A percentile compares a stretch with the other conserved stretches of the same genome.
phyloP scores from a whole-genome alignment of 306 rosid species.

The Pachyrhizus erosus region DNA sequence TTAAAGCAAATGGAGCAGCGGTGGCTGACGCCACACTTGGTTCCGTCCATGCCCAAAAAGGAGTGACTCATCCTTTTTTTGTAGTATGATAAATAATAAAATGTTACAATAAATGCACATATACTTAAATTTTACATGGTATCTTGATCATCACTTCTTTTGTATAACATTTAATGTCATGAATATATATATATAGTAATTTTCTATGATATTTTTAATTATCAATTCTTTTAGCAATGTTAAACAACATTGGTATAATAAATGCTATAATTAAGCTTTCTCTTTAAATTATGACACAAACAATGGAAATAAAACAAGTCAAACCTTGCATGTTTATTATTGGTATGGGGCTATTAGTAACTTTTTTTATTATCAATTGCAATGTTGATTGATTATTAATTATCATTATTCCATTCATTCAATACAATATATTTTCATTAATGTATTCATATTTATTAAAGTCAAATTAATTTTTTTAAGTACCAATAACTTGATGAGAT shows the following conservation, averaged over 20 bases:
- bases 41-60: constrained; percentile 31
- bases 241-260: no score
- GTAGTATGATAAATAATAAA: neutral
- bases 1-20: constrained; percentile 23
- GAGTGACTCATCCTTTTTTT: constrained; percentile 31
- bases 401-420: no score
- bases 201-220: no score
- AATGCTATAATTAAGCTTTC: no score
- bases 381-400: neutral
- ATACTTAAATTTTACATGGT: neutral
- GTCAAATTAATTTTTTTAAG: neutral
- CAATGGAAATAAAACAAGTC: neutral
- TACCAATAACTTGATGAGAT: no score
- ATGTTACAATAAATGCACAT: neutral
- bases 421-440: no score
- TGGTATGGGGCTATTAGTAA: neutral
- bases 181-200: no score
- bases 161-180: no score
- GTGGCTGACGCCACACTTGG: constrained; percentile 11
- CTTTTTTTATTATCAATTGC: neutral
- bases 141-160: neutral
- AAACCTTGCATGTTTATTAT: neutral
- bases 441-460: no score
- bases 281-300: no score
- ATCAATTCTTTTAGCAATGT: no score